Percentiles rank a stretch among this genome's conserved stretches.
Evolutionary conservation across 2,329 filamentous ascomycete genomes (phyloP).

Genomic region (Cylindrodendrum hubeiense): DNA sequence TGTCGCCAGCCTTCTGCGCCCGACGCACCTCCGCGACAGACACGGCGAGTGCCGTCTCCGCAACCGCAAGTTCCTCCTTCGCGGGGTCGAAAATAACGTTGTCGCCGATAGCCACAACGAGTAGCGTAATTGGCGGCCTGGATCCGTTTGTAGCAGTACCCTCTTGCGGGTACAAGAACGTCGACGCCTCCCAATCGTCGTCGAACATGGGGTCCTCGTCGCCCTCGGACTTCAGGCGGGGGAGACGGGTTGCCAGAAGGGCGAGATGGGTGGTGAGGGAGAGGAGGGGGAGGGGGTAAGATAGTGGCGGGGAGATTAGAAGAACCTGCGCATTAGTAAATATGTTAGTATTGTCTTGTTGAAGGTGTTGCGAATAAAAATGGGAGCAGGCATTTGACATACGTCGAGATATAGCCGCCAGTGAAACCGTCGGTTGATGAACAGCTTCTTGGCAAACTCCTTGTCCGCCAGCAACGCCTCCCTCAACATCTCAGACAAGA

Average conservation of each 20-base stretch:
- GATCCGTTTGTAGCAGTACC: constrained; percentile 47
- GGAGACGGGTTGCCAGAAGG: constrained; percentile 87
- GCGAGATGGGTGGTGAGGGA: constrained; percentile 95
- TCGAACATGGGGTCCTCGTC: constrained; percentile 98
- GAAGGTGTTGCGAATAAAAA: background rate
- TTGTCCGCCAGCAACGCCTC: constrained; percentile 86
- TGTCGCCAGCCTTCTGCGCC: constrained; percentile 44
- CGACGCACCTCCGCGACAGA: constrained; percentile 72
- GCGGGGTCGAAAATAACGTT: constrained; percentile 96
- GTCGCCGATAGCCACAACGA: constrained; percentile 86
- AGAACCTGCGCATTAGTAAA: constrained; percentile 72
- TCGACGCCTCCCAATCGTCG: constrained; percentile 93
- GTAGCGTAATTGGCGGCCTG: constrained; percentile 87
- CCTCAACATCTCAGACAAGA: constrained; percentile 86
- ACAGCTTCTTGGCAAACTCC: constrained; percentile 76
- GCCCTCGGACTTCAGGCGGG: constrained; percentile 85
- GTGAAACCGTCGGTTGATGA: constrained; percentile 92
- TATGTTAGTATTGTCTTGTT: constrained; percentile 8
- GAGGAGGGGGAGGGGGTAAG: constrained; percentile 92
- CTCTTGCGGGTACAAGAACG: constrained; percentile 77
- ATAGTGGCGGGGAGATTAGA: constrained; percentile 91
- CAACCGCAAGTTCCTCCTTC: constrained; percentile 92
- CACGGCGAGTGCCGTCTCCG: constrained; percentile 88
- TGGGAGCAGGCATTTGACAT: constrained; percentile 52
- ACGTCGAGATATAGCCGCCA: constrained; percentile 98